Evolutionary conservation across 2,329 filamentous ascomycete genomes (phyloP).

Genomic region (Penicillium vulpinum): DNA sequence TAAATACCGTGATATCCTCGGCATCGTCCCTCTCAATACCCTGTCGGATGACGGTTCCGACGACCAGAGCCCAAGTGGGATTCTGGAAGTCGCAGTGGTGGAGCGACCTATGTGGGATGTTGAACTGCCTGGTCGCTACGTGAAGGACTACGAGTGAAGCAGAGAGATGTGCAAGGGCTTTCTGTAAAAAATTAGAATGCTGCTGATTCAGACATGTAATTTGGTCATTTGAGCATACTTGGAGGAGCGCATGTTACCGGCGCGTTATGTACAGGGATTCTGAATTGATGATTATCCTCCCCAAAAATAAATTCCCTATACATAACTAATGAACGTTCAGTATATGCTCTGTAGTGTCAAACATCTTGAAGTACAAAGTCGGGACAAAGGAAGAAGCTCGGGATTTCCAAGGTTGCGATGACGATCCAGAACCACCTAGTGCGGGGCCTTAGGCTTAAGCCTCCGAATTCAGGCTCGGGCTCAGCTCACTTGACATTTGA

Average conservation of each 20-base stretch:
- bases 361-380: not conserved
- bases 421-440: not conserved
- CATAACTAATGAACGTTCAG: not conserved
- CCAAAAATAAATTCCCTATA: not conserved
- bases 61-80: conserved; percentile 24
- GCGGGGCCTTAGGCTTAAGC: conserved; percentile 3
- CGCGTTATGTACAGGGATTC: conserved; percentile 23
- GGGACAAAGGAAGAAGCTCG: not conserved
- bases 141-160: conserved; percentile 54
- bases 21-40: conserved; percentile 59
- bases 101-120: conserved; percentile 85
- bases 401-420: not conserved
- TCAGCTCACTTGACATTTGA: not conserved
- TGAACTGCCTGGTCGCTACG: conserved; percentile 71
- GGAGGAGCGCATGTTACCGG: conserved; percentile 22
- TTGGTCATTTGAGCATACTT: conserved; percentile 20
- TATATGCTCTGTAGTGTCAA: not conserved
- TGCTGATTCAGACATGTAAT: conserved; percentile 9
- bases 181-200: conserved; percentile 9
- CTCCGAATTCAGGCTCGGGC: not conserved
- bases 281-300: conserved; percentile 9
- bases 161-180: conserved; percentile 2
- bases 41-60: conserved; percentile 37
- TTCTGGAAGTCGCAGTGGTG: conserved; percentile 76
- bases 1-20: conserved; percentile 93